phyloP scores from a whole-genome alignment of 225 moss, liverwort and hornwort species.

The Straminergon stramineum region DNA sequence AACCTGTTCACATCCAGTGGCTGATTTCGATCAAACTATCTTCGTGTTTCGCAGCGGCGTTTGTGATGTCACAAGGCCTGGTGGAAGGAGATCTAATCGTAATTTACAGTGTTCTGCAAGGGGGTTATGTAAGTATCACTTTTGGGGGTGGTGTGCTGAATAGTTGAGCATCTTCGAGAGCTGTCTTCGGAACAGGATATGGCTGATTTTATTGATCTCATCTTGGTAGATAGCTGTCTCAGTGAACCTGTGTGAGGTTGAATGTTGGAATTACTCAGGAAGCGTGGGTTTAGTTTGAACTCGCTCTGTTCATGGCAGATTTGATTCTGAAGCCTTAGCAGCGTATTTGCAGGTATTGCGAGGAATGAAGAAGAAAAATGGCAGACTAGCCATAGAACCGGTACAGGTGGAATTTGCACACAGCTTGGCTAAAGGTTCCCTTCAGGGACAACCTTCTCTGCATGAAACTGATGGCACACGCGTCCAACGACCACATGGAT shows the following conservation, averaged over 20 bases:
- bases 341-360: slow-evolving; percentile 20
- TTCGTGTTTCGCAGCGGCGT: slow-evolving; percentile 19
- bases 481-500: slow-evolving; percentile 10
- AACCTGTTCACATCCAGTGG: neutral
- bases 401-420: slow-evolving; percentile 10
- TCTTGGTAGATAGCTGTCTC: neutral
- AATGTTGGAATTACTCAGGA: neutral
- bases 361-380: slow-evolving; percentile 28
- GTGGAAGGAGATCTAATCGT: slow-evolving; percentile 37
- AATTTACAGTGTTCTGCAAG: slow-evolving; percentile 28
- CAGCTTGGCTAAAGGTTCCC: slow-evolving; percentile 9
- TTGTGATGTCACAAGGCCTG: slow-evolving; percentile 29
- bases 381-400: neutral
- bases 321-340: neutral
- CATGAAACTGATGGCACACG: slow-evolving; percentile 2
- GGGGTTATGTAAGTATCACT: slow-evolving; percentile 25
- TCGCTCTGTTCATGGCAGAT: neutral
- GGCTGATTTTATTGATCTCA: neutral
- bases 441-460: neutral
- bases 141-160: neutral
- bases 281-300: neutral
- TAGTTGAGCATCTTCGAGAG: neutral
- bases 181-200: neutral
- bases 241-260: neutral
- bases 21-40: neutral